phyloP scores from a whole-genome alignment of 768 basidiomycete species.

The Leccinum disarticulatum region DNA sequence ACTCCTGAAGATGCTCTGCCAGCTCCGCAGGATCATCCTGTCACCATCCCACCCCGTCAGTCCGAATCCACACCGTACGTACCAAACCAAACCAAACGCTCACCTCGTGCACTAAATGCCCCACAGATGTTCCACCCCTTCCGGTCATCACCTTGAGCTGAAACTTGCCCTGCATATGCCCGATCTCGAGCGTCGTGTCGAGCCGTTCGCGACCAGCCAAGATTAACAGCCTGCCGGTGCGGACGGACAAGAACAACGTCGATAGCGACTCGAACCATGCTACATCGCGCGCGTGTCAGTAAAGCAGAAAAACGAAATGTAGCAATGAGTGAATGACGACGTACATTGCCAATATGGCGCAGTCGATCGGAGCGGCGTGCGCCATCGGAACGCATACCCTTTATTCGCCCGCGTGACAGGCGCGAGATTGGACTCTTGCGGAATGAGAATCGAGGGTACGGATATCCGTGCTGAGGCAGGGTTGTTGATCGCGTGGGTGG shows the following conservation, averaged over 20 bases:
- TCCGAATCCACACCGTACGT: background rate
- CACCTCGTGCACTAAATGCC: conserved; percentile 95
- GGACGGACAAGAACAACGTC: conserved; percentile 68
- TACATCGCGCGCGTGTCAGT: conserved; percentile 31
- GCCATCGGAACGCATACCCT: conserved; percentile 59
- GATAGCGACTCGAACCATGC: conserved; percentile 93
- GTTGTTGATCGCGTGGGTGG: conserved; percentile 82
- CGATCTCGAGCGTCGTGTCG: conserved; percentile 93
- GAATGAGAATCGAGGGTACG: conserved; percentile 73
- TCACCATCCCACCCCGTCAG: background rate
- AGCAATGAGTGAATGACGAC: conserved; percentile 18
- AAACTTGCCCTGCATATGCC: conserved; percentile 96
- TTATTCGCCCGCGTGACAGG: conserved; percentile 29
- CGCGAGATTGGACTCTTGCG: conserved; percentile 38
- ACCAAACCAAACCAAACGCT: conserved; percentile 21
- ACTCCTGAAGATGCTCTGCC: conserved; percentile 81
- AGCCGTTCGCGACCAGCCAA: conserved; percentile 92
- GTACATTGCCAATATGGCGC: conserved; percentile 89
- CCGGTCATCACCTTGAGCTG: conserved; percentile 76
- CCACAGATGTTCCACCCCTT: conserved; percentile 56
- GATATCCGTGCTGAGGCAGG: conserved; percentile 82
- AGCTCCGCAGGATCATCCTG: conserved; percentile 85
- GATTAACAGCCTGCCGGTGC: conserved; percentile 83
- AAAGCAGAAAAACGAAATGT: background rate
- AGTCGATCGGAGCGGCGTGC: conserved; percentile 79